Conservation (phyloP, 2,329 filamentous ascomycete genomes). For the Taxawa tesnikishii region DNA sequence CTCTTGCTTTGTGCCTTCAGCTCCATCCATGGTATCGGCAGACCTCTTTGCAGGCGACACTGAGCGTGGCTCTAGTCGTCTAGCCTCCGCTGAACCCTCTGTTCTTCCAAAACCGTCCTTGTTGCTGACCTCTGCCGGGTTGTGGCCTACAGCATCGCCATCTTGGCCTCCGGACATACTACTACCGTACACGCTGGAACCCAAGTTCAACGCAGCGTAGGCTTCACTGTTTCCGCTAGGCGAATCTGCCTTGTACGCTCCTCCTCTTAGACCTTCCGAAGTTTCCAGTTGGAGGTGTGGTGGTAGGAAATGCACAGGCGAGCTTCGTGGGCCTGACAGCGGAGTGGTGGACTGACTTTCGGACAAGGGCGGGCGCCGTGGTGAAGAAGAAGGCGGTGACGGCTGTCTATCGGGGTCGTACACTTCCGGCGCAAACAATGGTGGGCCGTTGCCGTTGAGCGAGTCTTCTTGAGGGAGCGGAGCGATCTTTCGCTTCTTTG, state of each 20-base stretch:
- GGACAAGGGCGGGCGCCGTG: constrained; percentile 10
- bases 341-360: constrained; percentile 11
- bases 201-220: constrained; percentile 39
- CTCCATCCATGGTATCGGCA: constrained; percentile 41
- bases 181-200: constrained; percentile 26
- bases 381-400: constrained; percentile 13
- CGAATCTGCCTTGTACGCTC: constrained; percentile 15
- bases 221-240: constrained; percentile 42
- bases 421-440: constrained; percentile 10
- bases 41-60: constrained; percentile 43
- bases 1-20: constrained; percentile 10
- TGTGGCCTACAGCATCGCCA: constrained; percentile 9
- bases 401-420: constrained; percentile 9
- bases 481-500: constrained; percentile 35
- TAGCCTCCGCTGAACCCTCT: too few relatives aligned
- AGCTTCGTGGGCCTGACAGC: constrained; percentile 9
- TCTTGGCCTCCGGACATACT: constrained; percentile 28
- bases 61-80: constrained; percentile 26
- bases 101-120: too few relatives aligned
- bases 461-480: constrained; percentile 12
- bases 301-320: constrained; percentile 37
- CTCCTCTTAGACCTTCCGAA: constrained; percentile 4
- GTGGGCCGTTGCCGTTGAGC: constrained; percentile 8
- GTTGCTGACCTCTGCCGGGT: neutral
- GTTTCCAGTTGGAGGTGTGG: constrained; percentile 35